A percentile compares a stretch with the other conserved stretches of the same genome.
Conservation (phyloP, 2,329 filamentous ascomycete species). For the Sordariomycetes sp. region DNA sequence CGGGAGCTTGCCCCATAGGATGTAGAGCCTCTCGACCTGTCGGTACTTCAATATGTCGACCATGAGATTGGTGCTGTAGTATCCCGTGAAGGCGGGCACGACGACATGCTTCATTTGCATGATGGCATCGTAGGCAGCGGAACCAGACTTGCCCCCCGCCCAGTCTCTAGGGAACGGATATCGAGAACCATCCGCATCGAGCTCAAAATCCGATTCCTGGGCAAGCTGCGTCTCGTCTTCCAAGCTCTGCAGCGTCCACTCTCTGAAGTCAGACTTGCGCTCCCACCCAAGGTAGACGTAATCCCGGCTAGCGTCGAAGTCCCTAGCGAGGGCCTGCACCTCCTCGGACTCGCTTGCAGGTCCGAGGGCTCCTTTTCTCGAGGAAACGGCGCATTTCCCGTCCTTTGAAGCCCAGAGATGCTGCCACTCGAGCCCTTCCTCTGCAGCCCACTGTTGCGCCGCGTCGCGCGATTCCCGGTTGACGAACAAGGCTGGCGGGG, state of each 20-base stretch:
- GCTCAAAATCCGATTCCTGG: neutral
- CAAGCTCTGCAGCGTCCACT: no score
- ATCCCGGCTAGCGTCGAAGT: no score
- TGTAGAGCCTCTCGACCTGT: constrained; percentile 10
- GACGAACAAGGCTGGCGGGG: constrained; percentile 8
- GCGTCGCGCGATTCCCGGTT: constrained; percentile 13
- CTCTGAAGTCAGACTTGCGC: neutral
- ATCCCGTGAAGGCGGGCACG: constrained; percentile 14
- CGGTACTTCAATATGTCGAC: constrained; percentile 7
- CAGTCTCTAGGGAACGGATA: neutral
- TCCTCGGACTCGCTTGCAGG: no score
- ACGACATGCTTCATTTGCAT: constrained; percentile 10
- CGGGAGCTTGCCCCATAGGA: constrained; percentile 14
- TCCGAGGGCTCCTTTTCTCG: no score
- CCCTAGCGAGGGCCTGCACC: no score
- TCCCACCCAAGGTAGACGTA: neutral
- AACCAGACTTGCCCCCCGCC: neutral
- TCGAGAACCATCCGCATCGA: neutral
- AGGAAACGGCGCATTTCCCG: no score
- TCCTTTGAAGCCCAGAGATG: neutral
- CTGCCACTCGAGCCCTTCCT: neutral
- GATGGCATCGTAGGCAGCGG: no score
- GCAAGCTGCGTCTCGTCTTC: no score
- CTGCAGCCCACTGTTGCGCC: constrained; percentile 8
- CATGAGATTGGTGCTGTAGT: constrained; percentile 12